phyloP scores from a whole-genome alignment of 1,284 basidiomycete species.

The Schizophyllum amplum region DNA sequence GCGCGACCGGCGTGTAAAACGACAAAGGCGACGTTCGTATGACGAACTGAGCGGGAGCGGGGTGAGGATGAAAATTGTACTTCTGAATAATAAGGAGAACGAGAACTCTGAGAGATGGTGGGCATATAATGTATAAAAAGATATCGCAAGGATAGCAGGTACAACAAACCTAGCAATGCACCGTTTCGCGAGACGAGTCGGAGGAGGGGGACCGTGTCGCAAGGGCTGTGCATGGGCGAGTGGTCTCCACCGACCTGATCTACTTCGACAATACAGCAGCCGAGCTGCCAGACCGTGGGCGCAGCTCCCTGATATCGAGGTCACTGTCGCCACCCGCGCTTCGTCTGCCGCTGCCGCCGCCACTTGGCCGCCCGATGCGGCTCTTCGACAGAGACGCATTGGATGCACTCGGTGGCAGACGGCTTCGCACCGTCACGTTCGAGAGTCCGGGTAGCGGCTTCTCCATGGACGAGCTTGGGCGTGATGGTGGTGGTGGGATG shows the following conservation, averaged over 20 bases:
- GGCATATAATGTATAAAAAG: background rate
- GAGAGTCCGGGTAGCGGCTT: background rate
- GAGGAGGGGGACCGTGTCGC: too few species aligned
- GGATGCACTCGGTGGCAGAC: conserved; percentile 29
- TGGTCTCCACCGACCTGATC: too few species aligned
- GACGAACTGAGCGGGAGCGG: too few species aligned
- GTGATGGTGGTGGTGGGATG: conserved; percentile 17
- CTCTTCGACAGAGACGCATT: conserved; percentile 41
- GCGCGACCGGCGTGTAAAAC: too few species aligned
- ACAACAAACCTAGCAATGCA: background rate
- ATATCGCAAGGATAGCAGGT: background rate
- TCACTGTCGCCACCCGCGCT: conserved; percentile 36
- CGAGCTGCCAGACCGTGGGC: conserved; percentile 26
- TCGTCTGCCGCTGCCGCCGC: conserved; percentile 32
- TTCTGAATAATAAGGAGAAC: background rate
- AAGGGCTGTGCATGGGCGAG: too few species aligned
- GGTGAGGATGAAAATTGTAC: background rate
- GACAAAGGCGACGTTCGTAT: too few species aligned
- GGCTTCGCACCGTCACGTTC: conserved; percentile 33
- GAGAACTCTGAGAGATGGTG: background rate
- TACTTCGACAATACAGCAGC: conserved; percentile 5
- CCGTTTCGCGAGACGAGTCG: background rate
- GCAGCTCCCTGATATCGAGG: conserved; percentile 11
- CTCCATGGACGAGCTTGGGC: background rate
- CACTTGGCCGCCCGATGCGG: conserved; percentile 53